Evolutionary conservation across 2,329 filamentous ascomycete genomes (phyloP).

Genomic region (Diaporthe australafricana): DNA sequence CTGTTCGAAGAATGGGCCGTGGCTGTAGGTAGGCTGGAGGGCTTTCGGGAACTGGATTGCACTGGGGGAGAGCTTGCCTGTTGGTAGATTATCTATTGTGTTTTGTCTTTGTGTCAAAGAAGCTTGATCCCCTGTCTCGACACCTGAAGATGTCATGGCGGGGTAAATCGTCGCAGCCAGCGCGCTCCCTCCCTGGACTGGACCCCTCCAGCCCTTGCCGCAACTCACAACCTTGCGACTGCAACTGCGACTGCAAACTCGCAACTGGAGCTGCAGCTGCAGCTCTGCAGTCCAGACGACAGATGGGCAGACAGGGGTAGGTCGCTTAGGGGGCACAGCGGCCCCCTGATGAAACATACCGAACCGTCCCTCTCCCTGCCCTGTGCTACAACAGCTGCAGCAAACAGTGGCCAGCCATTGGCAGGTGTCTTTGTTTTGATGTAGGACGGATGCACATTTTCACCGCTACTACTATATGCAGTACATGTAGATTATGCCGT

Average conservation of each 20-base stretch:
- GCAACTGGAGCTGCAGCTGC: conserved; percentile 12
- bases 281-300: conserved; percentile 4
- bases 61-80: conserved; percentile 29
- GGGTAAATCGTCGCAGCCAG: conserved; percentile 30
- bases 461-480: conserved; percentile 25
- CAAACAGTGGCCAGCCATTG: background rate
- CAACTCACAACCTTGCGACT: background rate
- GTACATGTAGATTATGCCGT: background rate
- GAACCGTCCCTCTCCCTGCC: conserved; percentile 1
- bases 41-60: background rate
- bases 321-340: background rate
- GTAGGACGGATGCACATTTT: conserved; percentile 6
- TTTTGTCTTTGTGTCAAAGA: conserved; percentile 28
- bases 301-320: conserved; percentile 12
- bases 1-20: background rate
- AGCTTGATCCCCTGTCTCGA: conserved; percentile 36
- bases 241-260: background rate
- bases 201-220: conserved; percentile 20
- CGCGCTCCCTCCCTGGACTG: background rate
- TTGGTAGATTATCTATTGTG: conserved; percentile 22
- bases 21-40: conserved; percentile 7
- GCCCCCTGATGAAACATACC: conserved; percentile 24
- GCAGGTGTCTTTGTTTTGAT: background rate
- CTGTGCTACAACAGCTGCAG: conserved; percentile 16
- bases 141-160: conserved; percentile 38